A percentile compares a stretch with the other conserved stretches of the same genome.
Evolutionary conservation across 805 yeast species (phyloP).

Genomic region (Candida broadrunensis): DNA sequence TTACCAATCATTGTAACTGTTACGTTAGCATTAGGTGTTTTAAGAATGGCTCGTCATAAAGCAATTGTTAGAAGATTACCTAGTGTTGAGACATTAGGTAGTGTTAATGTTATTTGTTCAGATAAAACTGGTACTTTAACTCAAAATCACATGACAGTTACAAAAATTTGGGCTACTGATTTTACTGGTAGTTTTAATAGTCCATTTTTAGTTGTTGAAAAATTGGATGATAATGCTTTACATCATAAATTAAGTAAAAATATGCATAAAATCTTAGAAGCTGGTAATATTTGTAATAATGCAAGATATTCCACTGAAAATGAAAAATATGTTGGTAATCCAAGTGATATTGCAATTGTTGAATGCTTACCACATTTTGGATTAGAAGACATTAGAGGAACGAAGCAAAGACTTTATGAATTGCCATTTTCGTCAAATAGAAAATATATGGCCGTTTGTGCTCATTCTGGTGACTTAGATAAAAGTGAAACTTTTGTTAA

Average conservation of each 20-base stretch:
- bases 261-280: conserved; percentile 52
- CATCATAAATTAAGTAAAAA: conserved; percentile 52
- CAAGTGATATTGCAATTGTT: conserved; percentile 89
- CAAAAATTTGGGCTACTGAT: conserved; percentile 76
- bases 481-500: conserved; percentile 67
- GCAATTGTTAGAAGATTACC: conserved; percentile 95
- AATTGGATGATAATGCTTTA: conserved; percentile 36
- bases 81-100: conserved; percentile 91
- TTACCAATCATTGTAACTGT: conserved; percentile 97
- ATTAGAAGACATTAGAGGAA: conserved; percentile 64
- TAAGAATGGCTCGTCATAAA: conserved; percentile 91
- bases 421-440: conserved; percentile 80
- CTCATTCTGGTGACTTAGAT: conserved; percentile 55
- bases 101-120: conserved; percentile 89
- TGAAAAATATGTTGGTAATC: conserved; percentile 80
- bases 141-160: conserved; percentile 87
- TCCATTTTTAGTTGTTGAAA: conserved; percentile 47
- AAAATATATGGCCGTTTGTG: conserved; percentile 86
- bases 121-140: conserved; percentile 87
- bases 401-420: conserved; percentile 62
- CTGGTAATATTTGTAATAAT: conserved; percentile 75
- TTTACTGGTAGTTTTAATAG: conserved; percentile 38
- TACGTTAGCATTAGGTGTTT: conserved; percentile 91
- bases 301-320: conserved; percentile 66
- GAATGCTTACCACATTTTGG: conserved; percentile 72